These are phyloP conservation scores for Cercospora sp. DNA, from an alignment of 2,329 filamentous ascomycete species.

Conservation along the genomic window DNA sequence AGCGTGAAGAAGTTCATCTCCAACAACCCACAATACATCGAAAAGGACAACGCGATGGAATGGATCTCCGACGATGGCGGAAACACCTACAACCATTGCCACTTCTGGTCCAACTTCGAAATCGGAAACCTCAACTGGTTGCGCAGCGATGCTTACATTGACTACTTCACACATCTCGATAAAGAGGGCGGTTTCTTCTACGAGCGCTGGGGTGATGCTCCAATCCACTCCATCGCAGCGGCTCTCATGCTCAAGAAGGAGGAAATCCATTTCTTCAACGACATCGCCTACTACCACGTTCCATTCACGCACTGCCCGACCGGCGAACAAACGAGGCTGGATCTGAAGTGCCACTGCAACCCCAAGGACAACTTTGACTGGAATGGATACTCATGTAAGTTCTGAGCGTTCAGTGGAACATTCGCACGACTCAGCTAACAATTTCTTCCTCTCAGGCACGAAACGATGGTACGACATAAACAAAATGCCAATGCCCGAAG, in stretches of 20 bases:
- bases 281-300: slow-evolving; percentile 97
- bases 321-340: slow-evolving; percentile 76
- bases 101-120: slow-evolving; percentile 99
- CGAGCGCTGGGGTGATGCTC: slow-evolving; percentile 96
- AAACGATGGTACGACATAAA: slow-evolving; percentile 83
- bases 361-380: slow-evolving; percentile 98
- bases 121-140: slow-evolving; percentile 94
- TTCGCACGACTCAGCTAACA: neutral
- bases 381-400: slow-evolving; percentile 96
- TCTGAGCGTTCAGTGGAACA: neutral
- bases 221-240: slow-evolving; percentile 96
- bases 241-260: slow-evolving; percentile 84
- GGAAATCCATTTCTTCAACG: slow-evolving; percentile 97
- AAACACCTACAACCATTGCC: slow-evolving; percentile 92
- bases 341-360: slow-evolving; percentile 91
- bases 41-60: slow-evolving; percentile 77
- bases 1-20: slow-evolving; percentile 93
- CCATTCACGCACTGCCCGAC: slow-evolving; percentile 98
- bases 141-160: slow-evolving; percentile 80
- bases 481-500: slow-evolving; percentile 76
- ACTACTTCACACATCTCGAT: slow-evolving; percentile 88
- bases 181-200: slow-evolving; percentile 96
- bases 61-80: slow-evolving; percentile 92
- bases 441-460: slow-evolving; percentile 60
- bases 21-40: slow-evolving; percentile 84